These are phyloP conservation scores for Cordyceps javanica DNA, from an alignment of 2,329 filamentous ascomycete species.

Conservation along the genomic window DNA sequence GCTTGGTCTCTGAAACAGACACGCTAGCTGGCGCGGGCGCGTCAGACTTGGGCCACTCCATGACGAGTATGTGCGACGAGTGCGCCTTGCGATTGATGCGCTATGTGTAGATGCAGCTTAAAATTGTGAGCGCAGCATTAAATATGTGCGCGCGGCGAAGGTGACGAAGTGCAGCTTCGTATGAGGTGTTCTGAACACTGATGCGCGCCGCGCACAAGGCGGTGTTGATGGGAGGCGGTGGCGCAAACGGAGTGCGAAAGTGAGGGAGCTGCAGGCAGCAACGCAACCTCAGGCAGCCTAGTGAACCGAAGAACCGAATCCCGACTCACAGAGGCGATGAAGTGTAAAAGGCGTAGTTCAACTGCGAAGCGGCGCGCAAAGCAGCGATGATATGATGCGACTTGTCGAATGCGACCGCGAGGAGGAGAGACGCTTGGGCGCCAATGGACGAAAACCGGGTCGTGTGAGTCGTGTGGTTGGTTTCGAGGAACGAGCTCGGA, in stretches of 20 bases:
- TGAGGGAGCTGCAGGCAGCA: constrained; percentile 5
- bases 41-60: constrained; percentile 45
- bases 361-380: background rate
- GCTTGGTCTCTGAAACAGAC: constrained; percentile 32
- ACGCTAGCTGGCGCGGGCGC: constrained; percentile 31
- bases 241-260: constrained; percentile 9
- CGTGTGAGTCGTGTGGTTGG: background rate
- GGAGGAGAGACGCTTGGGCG: background rate
- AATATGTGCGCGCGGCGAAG: constrained; percentile 16
- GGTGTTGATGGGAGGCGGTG: background rate
- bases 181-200: background rate
- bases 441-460: background rate
- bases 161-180: background rate
- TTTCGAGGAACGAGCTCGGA: constrained; percentile 12
- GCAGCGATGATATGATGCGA: background rate
- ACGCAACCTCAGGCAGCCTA: background rate
- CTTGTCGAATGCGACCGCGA: background rate
- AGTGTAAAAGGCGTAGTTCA: background rate
- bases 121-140: constrained; percentile 31
- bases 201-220: background rate
- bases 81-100: constrained; percentile 31
- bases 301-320: background rate
- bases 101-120: constrained; percentile 23
- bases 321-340: background rate
- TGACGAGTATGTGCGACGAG: constrained; percentile 41